Evolutionary conservation across 2,329 filamentous ascomycete species (phyloP).

Genomic region (Pseudocercospora fuligena): DNA sequence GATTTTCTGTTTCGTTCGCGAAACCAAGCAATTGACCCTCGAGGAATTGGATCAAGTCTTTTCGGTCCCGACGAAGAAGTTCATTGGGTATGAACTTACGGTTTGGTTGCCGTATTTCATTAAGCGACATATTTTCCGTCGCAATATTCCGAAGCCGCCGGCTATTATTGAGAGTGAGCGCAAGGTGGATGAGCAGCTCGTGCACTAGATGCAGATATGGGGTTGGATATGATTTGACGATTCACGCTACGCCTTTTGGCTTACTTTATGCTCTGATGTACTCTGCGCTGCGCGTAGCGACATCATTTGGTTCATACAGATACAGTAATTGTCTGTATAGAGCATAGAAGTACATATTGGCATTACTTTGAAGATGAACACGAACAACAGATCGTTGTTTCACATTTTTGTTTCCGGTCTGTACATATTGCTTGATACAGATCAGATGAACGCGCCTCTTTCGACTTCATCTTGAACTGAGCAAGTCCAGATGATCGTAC

Average conservation of each 20-base stretch:
- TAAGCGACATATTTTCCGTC: slow-evolving; percentile 46
- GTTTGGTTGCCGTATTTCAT: slow-evolving; percentile 50
- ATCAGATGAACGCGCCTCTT: too few relatives aligned
- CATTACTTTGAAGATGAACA: not conserved
- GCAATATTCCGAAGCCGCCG: slow-evolving; percentile 45
- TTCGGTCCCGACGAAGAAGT: slow-evolving; percentile 53
- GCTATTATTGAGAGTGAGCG: slow-evolving; percentile 44
- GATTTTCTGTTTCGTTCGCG: slow-evolving; percentile 53
- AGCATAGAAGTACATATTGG: not conserved
- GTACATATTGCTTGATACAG: too few relatives aligned
- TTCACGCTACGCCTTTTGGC: not conserved
- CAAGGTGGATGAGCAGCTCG: slow-evolving; percentile 12
- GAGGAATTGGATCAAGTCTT: slow-evolving; percentile 60
- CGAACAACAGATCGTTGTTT: not conserved
- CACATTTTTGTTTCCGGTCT: not conserved
- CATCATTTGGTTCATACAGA: not conserved
- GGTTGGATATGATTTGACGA: not conserved
- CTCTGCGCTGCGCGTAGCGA: not conserved
- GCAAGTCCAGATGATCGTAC: not conserved
- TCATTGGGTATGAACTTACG: slow-evolving; percentile 46
- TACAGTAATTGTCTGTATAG: not conserved
- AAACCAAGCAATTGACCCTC: slow-evolving; percentile 55
- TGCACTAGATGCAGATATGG: slow-evolving; percentile 2
- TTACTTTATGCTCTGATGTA: not conserved
- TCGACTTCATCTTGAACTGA: not conserved